These are phyloP conservation scores for Glycine tomentella DNA, from an alignment of 306 rosid genomes.

Conservation along the genomic window DNA sequence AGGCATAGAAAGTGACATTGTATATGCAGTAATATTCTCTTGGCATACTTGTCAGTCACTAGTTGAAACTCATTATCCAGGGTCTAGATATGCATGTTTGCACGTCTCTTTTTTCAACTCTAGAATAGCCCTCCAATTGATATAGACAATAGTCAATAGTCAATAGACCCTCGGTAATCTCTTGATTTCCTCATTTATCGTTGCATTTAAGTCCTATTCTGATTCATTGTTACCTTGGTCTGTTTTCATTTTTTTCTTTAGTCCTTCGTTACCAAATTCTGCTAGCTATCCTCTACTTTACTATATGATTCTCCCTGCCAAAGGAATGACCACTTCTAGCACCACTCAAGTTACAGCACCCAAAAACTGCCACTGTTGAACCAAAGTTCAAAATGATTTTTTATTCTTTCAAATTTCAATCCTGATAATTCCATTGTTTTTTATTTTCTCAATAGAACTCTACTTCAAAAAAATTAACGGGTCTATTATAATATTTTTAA, in stretches of 20 bases:
- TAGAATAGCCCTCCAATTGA: not conserved
- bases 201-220: not conserved
- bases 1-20: constrained; percentile 3
- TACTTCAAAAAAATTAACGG: too few relatives aligned
- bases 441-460: too few relatives aligned
- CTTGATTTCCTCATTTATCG: not conserved
- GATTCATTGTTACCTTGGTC: not conserved
- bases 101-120: not conserved
- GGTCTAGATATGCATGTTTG: not conserved
- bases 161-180: not conserved
- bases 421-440: not conserved
- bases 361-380: not conserved
- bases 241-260: not conserved
- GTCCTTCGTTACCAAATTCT: not conserved
- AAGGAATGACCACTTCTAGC: not conserved
- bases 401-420: not conserved
- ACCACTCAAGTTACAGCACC: not conserved
- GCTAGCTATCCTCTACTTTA: not conserved
- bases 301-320: not conserved
- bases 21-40: constrained; percentile 1
- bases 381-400: not conserved
- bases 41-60: not conserved
- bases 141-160: not conserved
- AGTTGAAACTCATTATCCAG: not conserved
- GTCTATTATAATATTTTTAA: too few relatives aligned